phyloP scores from a whole-genome alignment of 148 eudicot species.

The Camellia sinensis region DNA sequence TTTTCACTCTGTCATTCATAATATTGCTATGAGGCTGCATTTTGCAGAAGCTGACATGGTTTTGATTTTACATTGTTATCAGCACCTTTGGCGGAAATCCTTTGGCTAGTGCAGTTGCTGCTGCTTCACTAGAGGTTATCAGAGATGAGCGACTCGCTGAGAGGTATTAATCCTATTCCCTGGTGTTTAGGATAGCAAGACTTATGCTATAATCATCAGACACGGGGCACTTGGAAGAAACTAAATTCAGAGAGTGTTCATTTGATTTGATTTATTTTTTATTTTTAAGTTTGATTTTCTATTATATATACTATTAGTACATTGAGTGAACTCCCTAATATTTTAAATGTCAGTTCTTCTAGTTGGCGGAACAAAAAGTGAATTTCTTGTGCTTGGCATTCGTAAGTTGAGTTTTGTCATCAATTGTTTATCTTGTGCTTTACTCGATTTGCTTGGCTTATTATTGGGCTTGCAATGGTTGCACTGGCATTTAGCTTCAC shows the following conservation, averaged over 20 bases:
- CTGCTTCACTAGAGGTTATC: conserved; percentile 85
- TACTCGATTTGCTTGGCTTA: too few relatives aligned
- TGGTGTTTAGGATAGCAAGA: background rate
- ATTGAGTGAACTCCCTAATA: background rate
- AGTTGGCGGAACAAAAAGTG: background rate
- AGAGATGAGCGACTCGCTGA: conserved; percentile 78
- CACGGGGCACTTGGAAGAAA: background rate
- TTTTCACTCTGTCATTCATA: too few relatives aligned
- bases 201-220: too few relatives aligned
- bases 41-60: conserved; percentile 13
- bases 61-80: conserved; percentile 19
- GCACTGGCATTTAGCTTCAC: background rate
- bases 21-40: background rate
- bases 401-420: too few relatives aligned
- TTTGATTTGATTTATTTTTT: background rate
- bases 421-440: too few relatives aligned
- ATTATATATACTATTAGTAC: background rate
- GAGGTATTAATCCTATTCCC: conserved; percentile 47
- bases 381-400: background rate
- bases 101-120: conserved; percentile 90
- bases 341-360: background rate
- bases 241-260: background rate
- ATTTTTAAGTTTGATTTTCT: background rate
- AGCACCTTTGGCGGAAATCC: conserved; percentile 99
- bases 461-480: too few relatives aligned